Evolutionary conservation across 2,329 filamentous ascomycete genomes (phyloP).

Genomic region (Sporothrix inflata): DNA sequence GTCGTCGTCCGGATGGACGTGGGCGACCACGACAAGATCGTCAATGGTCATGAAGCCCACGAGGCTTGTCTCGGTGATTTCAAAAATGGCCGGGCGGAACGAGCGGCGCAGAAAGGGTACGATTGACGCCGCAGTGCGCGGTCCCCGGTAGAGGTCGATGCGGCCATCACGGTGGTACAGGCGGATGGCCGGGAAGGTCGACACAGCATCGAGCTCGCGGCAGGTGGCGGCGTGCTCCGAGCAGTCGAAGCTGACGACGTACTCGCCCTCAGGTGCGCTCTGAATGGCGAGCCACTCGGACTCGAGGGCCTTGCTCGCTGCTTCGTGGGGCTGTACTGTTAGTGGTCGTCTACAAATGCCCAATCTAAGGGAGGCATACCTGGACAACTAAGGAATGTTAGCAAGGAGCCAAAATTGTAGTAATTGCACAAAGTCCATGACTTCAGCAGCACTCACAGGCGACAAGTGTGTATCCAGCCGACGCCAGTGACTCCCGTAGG

Average conservation of each 20-base stretch:
- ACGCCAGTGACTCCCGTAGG: constrained; percentile 26
- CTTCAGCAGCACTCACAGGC: constrained; percentile 39
- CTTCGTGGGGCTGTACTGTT: constrained; percentile 33
- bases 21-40: constrained; percentile 48
- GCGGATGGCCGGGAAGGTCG: constrained; percentile 50
- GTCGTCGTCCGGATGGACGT: constrained; percentile 40
- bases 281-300: constrained; percentile 42
- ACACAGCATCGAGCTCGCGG: constrained; percentile 45
- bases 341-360: too few species aligned
- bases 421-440: background rate
- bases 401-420: background rate
- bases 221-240: constrained; percentile 42
- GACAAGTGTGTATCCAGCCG: constrained; percentile 38
- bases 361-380: background rate
- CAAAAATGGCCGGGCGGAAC: constrained; percentile 38
- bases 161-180: constrained; percentile 45
- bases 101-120: constrained; percentile 39
- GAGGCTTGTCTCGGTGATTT: constrained; percentile 37
- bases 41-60: constrained; percentile 45
- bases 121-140: constrained; percentile 44
- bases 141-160: constrained; percentile 48
- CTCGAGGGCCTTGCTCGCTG: constrained; percentile 42
- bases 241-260: constrained; percentile 48
- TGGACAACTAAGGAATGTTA: constrained; percentile 25
- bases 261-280: constrained; percentile 32